A percentile compares a stretch with the other conserved stretches of the same genome.
phyloP scores from a whole-genome alignment of 495 filamentous ascomycete species.

The Hypoxylon cercidicola region DNA sequence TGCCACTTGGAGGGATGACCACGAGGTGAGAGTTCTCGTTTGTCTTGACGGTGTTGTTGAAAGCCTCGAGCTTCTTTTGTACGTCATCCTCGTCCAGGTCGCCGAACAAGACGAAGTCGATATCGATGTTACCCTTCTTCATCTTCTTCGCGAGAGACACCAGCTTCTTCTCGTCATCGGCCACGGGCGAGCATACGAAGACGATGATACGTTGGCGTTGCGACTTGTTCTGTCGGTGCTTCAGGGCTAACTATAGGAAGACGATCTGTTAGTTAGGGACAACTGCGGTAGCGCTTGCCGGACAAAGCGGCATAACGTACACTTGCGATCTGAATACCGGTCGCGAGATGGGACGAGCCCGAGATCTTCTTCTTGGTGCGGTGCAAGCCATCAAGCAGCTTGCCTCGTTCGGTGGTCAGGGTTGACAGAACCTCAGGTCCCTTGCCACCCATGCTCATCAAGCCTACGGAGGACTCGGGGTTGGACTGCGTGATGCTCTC shows the following conservation, averaged over 20 bases:
- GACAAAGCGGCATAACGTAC: conserved; percentile 64
- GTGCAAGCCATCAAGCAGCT: conserved; percentile 92
- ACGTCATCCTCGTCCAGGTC: conserved; percentile 90
- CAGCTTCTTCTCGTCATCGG: conserved; percentile 86
- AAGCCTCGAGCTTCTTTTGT: conserved; percentile 85
- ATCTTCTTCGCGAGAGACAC: conserved; percentile 94
- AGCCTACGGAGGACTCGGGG: conserved; percentile 93
- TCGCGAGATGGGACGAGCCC: conserved; percentile 85
- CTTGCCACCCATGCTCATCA: conserved; percentile 99
- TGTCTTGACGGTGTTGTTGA: conserved; percentile 90
- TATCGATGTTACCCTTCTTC: conserved; percentile 93
- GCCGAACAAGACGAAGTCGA: conserved; percentile 94
- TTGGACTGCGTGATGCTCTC: conserved; percentile 92
- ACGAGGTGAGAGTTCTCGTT: conserved; percentile 90
- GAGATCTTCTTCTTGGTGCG: conserved; percentile 96
- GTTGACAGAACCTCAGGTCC: conserved; percentile 97
- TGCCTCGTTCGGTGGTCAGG: conserved; percentile 92
- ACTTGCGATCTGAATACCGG: conserved; percentile 91
- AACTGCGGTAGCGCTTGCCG: neutral
- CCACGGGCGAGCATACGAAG: conserved; percentile 92
- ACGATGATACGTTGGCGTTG: conserved; percentile 95
- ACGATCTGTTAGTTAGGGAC: conserved; percentile 29
- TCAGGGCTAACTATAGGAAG: conserved; percentile 83
- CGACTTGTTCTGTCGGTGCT: conserved; percentile 96
- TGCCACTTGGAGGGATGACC: conserved; percentile 88